Conservation (phyloP, 2,329 filamentous ascomycete species). For the Apiospora kogelbergensis region DNA sequence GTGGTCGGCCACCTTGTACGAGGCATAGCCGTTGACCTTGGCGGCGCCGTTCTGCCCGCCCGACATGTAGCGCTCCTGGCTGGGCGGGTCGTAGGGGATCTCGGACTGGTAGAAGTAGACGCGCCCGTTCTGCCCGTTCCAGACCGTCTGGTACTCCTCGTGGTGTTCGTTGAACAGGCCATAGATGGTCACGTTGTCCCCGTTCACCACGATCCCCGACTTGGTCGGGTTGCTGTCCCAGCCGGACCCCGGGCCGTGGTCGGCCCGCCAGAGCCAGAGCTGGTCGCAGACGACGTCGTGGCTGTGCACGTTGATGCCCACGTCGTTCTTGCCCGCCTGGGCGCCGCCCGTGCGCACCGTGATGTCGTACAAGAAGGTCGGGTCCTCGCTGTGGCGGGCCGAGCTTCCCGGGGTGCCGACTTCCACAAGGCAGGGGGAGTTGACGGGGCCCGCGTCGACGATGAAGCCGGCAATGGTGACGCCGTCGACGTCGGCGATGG, state of each 20-base stretch:
- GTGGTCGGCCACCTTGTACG: constrained; percentile 31
- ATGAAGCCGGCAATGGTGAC: constrained; percentile 33
- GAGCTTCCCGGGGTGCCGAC: constrained; percentile 24
- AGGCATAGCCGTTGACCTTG: constrained; percentile 30
- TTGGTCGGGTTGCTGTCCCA: constrained; percentile 32
- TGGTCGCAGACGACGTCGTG: constrained; percentile 31
- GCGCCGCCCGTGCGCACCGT: constrained; percentile 31
- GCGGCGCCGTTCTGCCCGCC: constrained; percentile 14
- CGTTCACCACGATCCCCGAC: constrained; percentile 32
- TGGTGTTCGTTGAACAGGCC: constrained; percentile 36
- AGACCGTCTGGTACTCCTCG: constrained; percentile 33
- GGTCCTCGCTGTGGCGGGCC: constrained; percentile 25
- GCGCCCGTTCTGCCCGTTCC: constrained; percentile 30
- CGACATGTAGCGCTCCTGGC: constrained; percentile 29
- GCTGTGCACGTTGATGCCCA: constrained; percentile 32
- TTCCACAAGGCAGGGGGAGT: constrained; percentile 28
- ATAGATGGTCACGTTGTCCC: constrained; percentile 30
- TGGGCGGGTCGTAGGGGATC: constrained; percentile 33
- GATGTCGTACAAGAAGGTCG: constrained; percentile 32
- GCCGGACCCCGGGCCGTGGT: constrained; percentile 29
- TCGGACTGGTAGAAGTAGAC: constrained; percentile 36
- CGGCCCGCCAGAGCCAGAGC: constrained; percentile 34
- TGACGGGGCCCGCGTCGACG: constrained; percentile 28
- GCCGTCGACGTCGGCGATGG: constrained; percentile 29
- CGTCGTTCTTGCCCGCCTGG: constrained; percentile 25